Base-by-base conservation (phyloP, 2,329 filamentous ascomycete species). In the Colletotrichum shisoi region DNA sequence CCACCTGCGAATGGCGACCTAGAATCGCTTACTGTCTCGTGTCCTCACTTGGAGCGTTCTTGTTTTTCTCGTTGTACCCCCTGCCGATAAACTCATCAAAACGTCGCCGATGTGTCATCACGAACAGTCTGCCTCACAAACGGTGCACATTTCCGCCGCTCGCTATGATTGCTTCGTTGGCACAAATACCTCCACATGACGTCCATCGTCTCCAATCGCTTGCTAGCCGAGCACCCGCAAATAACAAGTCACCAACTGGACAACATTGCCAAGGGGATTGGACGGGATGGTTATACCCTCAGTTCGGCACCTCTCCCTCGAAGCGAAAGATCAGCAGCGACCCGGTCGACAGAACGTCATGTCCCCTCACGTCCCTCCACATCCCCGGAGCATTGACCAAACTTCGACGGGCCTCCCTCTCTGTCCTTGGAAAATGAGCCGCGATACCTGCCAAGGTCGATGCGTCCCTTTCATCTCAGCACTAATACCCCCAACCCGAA, bases 171-270 rank as follows among this genome's bases (percentile, higher is more conserved):
- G 34, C 59, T 67, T 27, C 40, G 31, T 27, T 58, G 52, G 59
- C 63, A 67, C 59, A 67, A 57, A 63, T 63, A 63, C n/a, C 59
- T 52, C 61, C 59, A 57, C 21, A 64, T 67, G 64, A 64, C 61
- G 61, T 59, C 27, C 46, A 44, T 42, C 46, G 19, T 40, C 19
- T 37, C 52, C 39, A 48, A 51, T 21, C 40, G 31, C 31, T 34
- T 34, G 7, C 45, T 15, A 39, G 34, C 46, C 46, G 48, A 19
- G 37, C 57, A 66, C 15, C 46, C 44, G 37, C 40, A 37, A 49
- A 27, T 44, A 52, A 39, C 44, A 52, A 9, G 31, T 34, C 31
- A 34, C 31, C 31, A 34, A 48, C 52, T 8, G 51, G 48, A 48
- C 34, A 39, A n/a, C 3, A 34, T 9, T 27, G 44, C 27, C 46